A percentile compares a stretch with the other conserved stretches of the same genome.
phyloP scores from a whole-genome alignment of 257 asterid genomes.

The Solanum sitiens region DNA sequence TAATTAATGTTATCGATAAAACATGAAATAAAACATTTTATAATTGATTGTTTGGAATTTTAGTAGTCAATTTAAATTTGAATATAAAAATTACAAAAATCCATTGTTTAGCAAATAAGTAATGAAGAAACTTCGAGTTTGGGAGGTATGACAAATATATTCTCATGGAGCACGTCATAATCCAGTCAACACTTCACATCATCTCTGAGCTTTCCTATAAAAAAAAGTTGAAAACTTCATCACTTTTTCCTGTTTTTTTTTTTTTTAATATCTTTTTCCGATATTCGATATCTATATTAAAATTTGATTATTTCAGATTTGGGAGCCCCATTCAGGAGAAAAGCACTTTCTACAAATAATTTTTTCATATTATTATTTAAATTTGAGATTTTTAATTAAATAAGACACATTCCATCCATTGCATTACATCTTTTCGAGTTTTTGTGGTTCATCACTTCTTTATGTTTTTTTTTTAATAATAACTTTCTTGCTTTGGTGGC shows the following conservation, averaged over 20 bases:
- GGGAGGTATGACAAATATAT: neutral
- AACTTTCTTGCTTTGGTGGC: neutral
- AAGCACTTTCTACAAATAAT: fast-evolving
- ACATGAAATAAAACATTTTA: too few relatives aligned
- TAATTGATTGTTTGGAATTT: neutral
- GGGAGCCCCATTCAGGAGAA: too few relatives aligned
- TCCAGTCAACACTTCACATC: neutral
- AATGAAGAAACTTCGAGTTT: neutral
- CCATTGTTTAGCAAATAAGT: neutral
- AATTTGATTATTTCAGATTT: fast-evolving
- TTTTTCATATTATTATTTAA: fast-evolving
- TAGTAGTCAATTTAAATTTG: neutral
- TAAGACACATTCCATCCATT: fast-evolving
- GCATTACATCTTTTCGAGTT: fast-evolving
- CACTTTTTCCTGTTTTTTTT: neutral
- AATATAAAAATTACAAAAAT: neutral
- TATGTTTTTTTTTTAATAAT: neutral
- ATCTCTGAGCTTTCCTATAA: neutral
- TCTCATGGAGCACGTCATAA: neutral
- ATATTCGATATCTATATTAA: too few relatives aligned
- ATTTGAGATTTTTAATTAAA: fast-evolving
- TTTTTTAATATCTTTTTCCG: too few relatives aligned
- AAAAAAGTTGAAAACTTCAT: neutral
- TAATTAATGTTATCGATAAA: too few relatives aligned
- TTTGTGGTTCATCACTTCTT: neutral